These are phyloP conservation scores for Rhodotorula graminis DNA, from an alignment of 768 basidiomycete genomes.

Conservation along the genomic window DNA sequence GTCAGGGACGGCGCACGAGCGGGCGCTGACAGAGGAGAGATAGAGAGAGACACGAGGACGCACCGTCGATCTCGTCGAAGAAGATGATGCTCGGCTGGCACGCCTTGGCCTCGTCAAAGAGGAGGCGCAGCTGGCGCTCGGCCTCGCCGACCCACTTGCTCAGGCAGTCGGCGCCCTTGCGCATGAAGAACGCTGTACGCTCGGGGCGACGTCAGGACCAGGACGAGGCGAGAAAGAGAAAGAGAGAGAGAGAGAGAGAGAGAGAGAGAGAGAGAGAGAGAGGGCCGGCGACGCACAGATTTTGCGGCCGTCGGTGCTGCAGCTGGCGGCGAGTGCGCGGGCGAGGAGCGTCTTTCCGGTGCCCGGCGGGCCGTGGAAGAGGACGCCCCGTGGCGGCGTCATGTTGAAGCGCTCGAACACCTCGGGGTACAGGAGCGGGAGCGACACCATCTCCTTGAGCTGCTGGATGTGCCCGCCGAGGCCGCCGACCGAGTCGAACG, in stretches of 20 bases:
- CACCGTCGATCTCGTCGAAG: conserved; percentile 97
- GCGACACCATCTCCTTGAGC: conserved; percentile 94
- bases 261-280: no score
- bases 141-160: conserved; percentile 99
- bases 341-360: conserved; percentile 95
- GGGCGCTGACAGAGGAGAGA: background rate
- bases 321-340: conserved; percentile 86
- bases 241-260: no score
- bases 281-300: conserved; percentile 61
- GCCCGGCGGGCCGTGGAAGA: conserved; percentile 98
- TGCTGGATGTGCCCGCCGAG: conserved; percentile 94
- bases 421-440: conserved; percentile 92
- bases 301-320: conserved; percentile 74
- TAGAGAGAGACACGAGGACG: conserved; percentile 11
- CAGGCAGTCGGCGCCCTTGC: conserved; percentile 94
- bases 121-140: conserved; percentile 84
- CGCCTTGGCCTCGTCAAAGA: conserved; percentile 91
- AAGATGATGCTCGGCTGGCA: conserved; percentile 97
- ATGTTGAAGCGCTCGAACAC: conserved; percentile 90
- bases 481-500: conserved; percentile 94
- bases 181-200: conserved; percentile 89
- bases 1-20: conserved; percentile 5
- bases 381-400: conserved; percentile 89
- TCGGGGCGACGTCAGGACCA: conserved; percentile 1
- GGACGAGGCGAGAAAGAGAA: conserved; percentile 3